Evolutionary conservation across 2,329 filamentous ascomycete genomes (phyloP), one percentile per base, ranked within the genome.

Genomic region (Trichoderma aggressivum): DNA sequence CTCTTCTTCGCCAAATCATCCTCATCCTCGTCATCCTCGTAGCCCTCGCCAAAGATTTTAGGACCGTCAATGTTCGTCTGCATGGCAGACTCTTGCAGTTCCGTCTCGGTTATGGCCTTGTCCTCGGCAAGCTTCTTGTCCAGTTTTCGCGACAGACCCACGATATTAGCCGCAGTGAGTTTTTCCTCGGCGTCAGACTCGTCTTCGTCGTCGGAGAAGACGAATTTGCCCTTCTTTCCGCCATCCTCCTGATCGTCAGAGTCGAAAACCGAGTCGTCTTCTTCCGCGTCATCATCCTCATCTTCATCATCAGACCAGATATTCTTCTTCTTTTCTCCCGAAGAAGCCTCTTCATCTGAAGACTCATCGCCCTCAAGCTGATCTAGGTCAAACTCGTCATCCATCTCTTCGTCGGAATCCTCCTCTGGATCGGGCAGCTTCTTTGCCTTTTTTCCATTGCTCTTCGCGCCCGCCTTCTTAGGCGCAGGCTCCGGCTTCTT

Each of bases 161-260:
- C 96, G 74, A 99, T 98, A 81, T 99, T 99, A 73, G 96, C 96
- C 2, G 94, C 94, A 65, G 94, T 99, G 75, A 99, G 87, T 80
- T 91, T 91, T 82, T 98, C 94, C 82, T 97, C 94, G 6, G 90
- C 91, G 76, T 97, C 94, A 1, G 92, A 94, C 65, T 94, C 91
- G 74, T 95, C 93, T 76, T 97, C 94, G 78, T 98, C 95, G 74
- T 98, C 96, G 0, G 96, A 98, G 86, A 97, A 99, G 86, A 97
- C 93, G 74, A 91, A 83, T 73, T 80, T 81, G 75, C 87, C 79
- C 82, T 86, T 79, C 80, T 82, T 78, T 67, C 83, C 83, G 28
- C 64, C 32, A 21, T 71, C 68, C 32, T 81, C 81, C 34, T 89
- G 88, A 56, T 89, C 87, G 74, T 94, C 92, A 14, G 92, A 95